Evolutionary conservation across 345 rosid genomes (phyloP).

Genomic region (Excoecaria agallocha): DNA sequence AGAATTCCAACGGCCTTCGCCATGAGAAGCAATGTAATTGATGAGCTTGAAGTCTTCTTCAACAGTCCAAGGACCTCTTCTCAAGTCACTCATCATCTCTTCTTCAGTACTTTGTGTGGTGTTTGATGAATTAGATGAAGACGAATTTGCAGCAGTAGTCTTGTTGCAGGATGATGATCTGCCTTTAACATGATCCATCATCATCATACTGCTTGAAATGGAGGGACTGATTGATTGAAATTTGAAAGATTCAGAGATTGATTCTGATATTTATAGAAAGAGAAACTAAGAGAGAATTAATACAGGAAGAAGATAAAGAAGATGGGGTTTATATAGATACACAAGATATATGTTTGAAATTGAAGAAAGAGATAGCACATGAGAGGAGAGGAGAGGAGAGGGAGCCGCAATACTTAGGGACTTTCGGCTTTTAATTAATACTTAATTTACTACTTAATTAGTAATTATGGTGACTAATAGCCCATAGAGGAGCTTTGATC

Average conservation of each 20-base stretch:
- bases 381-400: conserved; percentile 22
- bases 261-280: conserved; percentile 6
- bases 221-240: not conserved
- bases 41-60: conserved; percentile 75
- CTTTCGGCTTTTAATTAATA: conserved; percentile 16
- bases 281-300: conserved; percentile 21
- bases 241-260: not conserved
- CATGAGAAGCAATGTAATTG: conserved; percentile 61
- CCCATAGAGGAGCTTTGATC: conserved; percentile 20
- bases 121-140: conserved; percentile 11
- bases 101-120: conserved; percentile 27
- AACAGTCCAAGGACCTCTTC: conserved; percentile 90
- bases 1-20: conserved; percentile 90
- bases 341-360: conserved; percentile 24
- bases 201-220: conserved; percentile 13
- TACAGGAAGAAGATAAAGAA: conserved; percentile 39
- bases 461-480: conserved; percentile 23
- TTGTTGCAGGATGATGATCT: conserved; percentile 5
- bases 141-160: conserved; percentile 11
- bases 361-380: conserved; percentile 20
- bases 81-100: conserved; percentile 47
- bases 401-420: conserved; percentile 38
- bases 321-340: conserved; percentile 35
- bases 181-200: conserved; percentile 47
- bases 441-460: conserved; percentile 26